A percentile compares a stretch with the other conserved stretches of the same genome.
phyloP scores from a whole-genome alignment of 495 filamentous ascomycete genomes.

The Glutinoglossum americanum region DNA sequence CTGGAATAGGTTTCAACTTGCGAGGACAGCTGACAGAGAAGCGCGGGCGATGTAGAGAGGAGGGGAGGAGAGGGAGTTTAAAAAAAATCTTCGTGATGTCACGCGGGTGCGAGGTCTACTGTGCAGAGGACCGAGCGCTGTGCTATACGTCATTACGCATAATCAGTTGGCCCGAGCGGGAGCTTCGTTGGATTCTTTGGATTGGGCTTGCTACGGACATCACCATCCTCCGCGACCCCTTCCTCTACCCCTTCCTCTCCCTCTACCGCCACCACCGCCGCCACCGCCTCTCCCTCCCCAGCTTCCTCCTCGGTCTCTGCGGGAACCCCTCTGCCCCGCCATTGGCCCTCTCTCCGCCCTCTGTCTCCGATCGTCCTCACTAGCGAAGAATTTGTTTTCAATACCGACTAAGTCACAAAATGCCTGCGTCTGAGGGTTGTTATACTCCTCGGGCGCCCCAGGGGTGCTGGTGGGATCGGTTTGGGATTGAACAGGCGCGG shows the following conservation, averaged over 20 bases:
- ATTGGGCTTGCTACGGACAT: background rate
- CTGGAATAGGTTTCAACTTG: too few species aligned
- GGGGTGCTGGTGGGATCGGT: slow-evolving; percentile 15
- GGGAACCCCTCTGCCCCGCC: slow-evolving; percentile 12
- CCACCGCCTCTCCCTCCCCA: slow-evolving; percentile 12
- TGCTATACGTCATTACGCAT: too few species aligned
- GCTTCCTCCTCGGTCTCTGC: slow-evolving; percentile 10
- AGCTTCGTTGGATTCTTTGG: too few species aligned
- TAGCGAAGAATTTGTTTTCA: slow-evolving; percentile 50
- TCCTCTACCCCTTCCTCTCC: slow-evolving; percentile 13
- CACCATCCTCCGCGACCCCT: slow-evolving; percentile 12
- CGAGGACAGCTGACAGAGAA: too few species aligned
- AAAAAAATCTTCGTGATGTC: too few species aligned
- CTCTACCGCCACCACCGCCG: slow-evolving; percentile 5
- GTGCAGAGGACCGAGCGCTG: too few species aligned
- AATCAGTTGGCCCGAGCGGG: too few species aligned
- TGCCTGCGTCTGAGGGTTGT: slow-evolving; percentile 51
- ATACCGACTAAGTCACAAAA: slow-evolving; percentile 68
- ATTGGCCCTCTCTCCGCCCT: slow-evolving; percentile 24
- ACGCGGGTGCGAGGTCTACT: too few species aligned
- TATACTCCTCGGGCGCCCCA: slow-evolving; percentile 49
- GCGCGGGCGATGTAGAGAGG: too few species aligned
- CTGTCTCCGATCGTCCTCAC: slow-evolving; percentile 39
- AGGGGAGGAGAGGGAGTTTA: too few species aligned
- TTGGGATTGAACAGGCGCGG: slow-evolving; percentile 46